Evolutionary conservation across 441 rosid genomes (phyloP).

Genomic region (Mallotus repandus): DNA sequence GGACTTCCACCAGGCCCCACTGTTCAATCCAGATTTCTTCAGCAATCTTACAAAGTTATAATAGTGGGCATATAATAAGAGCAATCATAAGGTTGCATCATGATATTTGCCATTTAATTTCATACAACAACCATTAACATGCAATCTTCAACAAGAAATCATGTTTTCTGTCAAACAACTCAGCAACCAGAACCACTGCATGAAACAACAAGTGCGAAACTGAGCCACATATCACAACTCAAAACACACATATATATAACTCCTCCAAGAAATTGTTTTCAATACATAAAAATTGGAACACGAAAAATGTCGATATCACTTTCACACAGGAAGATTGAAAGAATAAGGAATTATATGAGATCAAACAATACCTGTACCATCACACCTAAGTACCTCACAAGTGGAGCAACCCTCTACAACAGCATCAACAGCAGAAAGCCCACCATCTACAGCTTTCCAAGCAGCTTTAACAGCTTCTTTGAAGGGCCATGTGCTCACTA

Average conservation of each 20-base stretch:
- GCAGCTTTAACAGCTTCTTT: conserved; percentile 85
- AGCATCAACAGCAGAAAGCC: conserved; percentile 71
- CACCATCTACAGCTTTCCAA: conserved; percentile 63
- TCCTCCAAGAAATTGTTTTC: too few species aligned
- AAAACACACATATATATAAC: too few species aligned
- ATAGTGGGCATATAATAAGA: conserved; percentile 2
- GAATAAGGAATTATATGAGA: not conserved
- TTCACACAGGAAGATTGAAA: not conserved
- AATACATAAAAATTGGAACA: not conserved
- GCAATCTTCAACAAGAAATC: too few species aligned
- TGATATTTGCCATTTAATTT: not conserved
- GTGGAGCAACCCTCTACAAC: conserved; percentile 92
- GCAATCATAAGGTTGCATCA: not conserved
- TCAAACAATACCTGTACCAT: conserved; percentile 61
- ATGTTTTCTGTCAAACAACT: not conserved
- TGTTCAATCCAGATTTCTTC: conserved; percentile 20
- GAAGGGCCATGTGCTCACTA: conserved; percentile 91
- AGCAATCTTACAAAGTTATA: conserved; percentile 11
- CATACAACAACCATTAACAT: not conserved
- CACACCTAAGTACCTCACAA: conserved; percentile 82
- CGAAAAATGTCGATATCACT: not conserved
- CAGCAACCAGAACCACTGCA: not conserved
- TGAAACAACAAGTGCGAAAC: not conserved
- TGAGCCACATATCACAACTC: not conserved
- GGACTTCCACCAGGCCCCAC: conserved; percentile 62